A percentile compares a stretch with the other conserved stretches of the same genome.
These are phyloP conservation scores for Purpureocillium lavendulum DNA, from an alignment of 2,329 filamentous ascomycete species.

Conservation along the genomic window DNA sequence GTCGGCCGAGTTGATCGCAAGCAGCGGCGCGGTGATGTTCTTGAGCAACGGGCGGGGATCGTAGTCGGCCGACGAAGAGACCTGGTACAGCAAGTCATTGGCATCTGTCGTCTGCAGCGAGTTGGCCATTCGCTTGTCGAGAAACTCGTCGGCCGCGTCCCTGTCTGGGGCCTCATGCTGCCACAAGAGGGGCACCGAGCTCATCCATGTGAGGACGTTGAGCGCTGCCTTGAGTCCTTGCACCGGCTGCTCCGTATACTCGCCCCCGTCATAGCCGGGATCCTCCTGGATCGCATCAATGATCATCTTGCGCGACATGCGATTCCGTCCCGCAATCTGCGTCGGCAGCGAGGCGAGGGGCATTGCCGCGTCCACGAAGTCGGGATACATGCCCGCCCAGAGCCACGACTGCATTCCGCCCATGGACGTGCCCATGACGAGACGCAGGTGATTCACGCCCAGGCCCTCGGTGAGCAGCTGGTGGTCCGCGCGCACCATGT, in stretches of 20 bases:
- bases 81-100: no score
- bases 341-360: conserved; percentile 14
- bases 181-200: conserved; percentile 11
- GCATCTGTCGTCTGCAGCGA: conserved; percentile 11
- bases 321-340: conserved; percentile 14
- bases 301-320: conserved; percentile 16
- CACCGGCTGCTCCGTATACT: conserved; percentile 11
- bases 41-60: conserved; percentile 13
- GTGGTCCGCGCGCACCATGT: conserved; percentile 16
- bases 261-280: conserved; percentile 11
- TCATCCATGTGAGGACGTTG: conserved; percentile 13
- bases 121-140: conserved; percentile 10
- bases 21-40: conserved; percentile 12
- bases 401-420: conserved; percentile 16
- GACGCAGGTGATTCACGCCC: conserved; percentile 12
- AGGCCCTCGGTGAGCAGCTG: conserved; percentile 13
- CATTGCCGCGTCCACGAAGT: conserved; percentile 14
- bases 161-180: conserved; percentile 11
- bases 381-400: conserved; percentile 10
- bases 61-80: conserved; percentile 7
- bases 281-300: conserved; percentile 12
- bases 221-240: conserved; percentile 10
- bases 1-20: conserved; percentile 17
- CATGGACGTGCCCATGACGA: conserved; percentile 16
- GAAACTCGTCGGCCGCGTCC: conserved; percentile 11